Evolutionary conservation across 2,329 filamentous ascomycete genomes (phyloP).

Genomic region (Curvularia sp.): DNA sequence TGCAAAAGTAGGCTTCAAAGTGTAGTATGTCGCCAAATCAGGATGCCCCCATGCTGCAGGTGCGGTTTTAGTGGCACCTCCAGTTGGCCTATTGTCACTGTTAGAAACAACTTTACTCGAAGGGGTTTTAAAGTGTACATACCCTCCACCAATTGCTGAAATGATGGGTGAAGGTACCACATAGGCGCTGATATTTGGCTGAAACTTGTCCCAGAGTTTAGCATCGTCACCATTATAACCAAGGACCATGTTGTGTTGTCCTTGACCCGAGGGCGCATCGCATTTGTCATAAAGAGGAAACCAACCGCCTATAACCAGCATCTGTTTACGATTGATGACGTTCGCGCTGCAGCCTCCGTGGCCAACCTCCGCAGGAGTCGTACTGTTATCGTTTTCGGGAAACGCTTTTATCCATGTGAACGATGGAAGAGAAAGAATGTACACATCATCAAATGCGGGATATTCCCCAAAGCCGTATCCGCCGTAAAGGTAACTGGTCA

Average conservation of each 20-base stretch:
- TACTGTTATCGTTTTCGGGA: conserved; percentile 51
- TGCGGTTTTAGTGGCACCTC: conserved; percentile 61
- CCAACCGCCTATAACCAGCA: conserved; percentile 68
- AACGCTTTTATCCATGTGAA: conserved; percentile 69
- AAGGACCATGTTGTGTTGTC: conserved; percentile 64
- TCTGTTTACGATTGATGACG: conserved; percentile 64
- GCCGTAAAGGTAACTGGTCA: conserved; percentile 65
- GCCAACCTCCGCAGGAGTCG: conserved; percentile 50
- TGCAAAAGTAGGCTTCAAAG: conserved; percentile 56
- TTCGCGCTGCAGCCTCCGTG: conserved; percentile 64
- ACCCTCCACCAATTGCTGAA: conserved; percentile 55
- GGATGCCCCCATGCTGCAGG: conserved; percentile 60
- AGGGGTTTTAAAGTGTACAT: conserved; percentile 18
- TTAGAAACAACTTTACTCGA: conserved; percentile 27
- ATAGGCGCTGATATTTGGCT: conserved; percentile 60
- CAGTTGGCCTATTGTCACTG: conserved; percentile 50
- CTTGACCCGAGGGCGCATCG: conserved; percentile 61
- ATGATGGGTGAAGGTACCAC: conserved; percentile 61
- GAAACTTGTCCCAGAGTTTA: conserved; percentile 61
- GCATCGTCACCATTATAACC: conserved; percentile 57
- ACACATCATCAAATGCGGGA: conserved; percentile 66
- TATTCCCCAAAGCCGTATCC: conserved; percentile 60
- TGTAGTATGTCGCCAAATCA: conserved; percentile 63
- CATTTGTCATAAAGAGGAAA: conserved; percentile 58
- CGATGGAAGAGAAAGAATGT: conserved; percentile 67